phyloP scores from a whole-genome alignment of 1,284 basidiomycete genomes.

The Ganoderma resinaceum region DNA sequence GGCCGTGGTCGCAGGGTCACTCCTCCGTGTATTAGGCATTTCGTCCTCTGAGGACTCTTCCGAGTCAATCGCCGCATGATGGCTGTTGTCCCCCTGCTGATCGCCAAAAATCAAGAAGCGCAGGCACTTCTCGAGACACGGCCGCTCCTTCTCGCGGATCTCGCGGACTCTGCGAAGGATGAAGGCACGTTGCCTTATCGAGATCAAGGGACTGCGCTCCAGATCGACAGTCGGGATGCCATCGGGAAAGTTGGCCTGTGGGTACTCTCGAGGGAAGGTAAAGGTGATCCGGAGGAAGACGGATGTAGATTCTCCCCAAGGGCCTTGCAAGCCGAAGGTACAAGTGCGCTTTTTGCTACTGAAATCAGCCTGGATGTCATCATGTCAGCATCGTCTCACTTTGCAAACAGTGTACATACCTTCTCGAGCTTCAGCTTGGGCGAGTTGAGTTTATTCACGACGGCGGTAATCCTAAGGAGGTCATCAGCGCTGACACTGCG shows the following conservation, averaged over 20 bases:
- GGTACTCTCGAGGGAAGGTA: conserved; percentile 88
- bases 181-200: conserved; percentile 75
- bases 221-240: conserved; percentile 83
- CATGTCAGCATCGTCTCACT: conserved; percentile 8
- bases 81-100: conserved; percentile 48
- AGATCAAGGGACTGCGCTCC: conserved; percentile 83
- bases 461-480: conserved; percentile 73
- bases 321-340: conserved; percentile 88
- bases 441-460: conserved; percentile 73
- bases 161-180: conserved; percentile 79
- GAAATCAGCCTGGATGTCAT: conserved; percentile 72
- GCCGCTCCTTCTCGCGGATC: conserved; percentile 73
- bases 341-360: conserved; percentile 77
- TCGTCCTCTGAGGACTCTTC: conserved; percentile 60
- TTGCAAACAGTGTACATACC: conserved; percentile 47
- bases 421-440: conserved; percentile 87
- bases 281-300: conserved; percentile 92
- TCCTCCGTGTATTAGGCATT: conserved; percentile 46
- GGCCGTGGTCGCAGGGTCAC: conserved; percentile 58
- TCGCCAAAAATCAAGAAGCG: conserved; percentile 79
- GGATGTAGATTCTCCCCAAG: conserved; percentile 84
- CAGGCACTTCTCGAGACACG: conserved; percentile 85
- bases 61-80: conserved; percentile 52
- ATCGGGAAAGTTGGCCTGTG: conserved; percentile 62
- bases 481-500: conserved; percentile 1